A percentile compares a stretch with the other conserved stretches of the same genome.
Conservation (phyloP, 106 monocot species). For the Allium fistulosum region DNA sequence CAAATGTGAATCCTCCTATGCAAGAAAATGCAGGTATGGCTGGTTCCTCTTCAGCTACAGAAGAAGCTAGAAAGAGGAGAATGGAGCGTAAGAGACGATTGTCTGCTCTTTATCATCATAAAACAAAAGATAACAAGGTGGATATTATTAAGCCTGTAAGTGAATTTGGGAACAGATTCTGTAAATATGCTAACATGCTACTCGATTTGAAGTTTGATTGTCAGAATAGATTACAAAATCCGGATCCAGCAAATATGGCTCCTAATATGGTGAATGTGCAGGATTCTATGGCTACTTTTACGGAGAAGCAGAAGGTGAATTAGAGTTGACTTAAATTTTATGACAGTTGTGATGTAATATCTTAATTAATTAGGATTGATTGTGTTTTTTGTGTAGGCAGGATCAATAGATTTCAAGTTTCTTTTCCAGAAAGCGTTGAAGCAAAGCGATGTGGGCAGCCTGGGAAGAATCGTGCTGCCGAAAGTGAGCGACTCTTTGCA, state of each 20-base stretch:
- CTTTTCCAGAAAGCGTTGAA: slow-evolving; percentile 87
- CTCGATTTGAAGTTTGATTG: slow-evolving; percentile 7
- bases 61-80: slow-evolving; percentile 80
- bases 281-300: neutral
- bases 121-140: slow-evolving; percentile 3
- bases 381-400: slow-evolving; percentile 15
- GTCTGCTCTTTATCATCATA: slow-evolving; percentile 52
- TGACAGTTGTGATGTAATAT: neutral
- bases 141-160: neutral
- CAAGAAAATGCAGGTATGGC: slow-evolving; percentile 9
- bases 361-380: neutral
- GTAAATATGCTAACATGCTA: neutral
- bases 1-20: neutral
- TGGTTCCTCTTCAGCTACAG: slow-evolving; percentile 40
- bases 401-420: slow-evolving; percentile 61
- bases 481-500: slow-evolving; percentile 38
- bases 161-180: neutral
- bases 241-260: neutral
- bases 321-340: neutral
- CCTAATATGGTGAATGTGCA: neutral
- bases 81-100: slow-evolving; percentile 73
- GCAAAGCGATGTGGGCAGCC: slow-evolving; percentile 88
- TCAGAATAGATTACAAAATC: slow-evolving; percentile 10
- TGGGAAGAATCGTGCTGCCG: slow-evolving; percentile 85
- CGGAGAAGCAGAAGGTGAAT: neutral